Percentiles rank a stretch among this genome's conserved stretches.
Conservation (phyloP, 2,329 filamentous ascomycete genomes). For the Tolypocladium album region DNA sequence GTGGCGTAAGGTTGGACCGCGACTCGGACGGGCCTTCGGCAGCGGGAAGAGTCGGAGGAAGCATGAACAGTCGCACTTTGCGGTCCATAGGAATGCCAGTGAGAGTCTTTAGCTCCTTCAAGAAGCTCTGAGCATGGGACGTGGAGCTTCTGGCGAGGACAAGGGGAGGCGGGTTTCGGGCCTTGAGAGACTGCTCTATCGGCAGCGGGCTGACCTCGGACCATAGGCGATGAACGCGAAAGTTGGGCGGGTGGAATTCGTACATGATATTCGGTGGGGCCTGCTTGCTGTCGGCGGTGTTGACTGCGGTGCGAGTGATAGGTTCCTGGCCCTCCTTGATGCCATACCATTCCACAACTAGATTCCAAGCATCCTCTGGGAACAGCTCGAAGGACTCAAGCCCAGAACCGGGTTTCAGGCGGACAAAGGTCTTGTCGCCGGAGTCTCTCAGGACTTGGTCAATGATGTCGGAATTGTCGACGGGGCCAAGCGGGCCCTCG, state of each 20-base stretch:
- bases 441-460: conserved; percentile 45
- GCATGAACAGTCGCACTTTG: conserved; percentile 69
- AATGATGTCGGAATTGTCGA: conserved; percentile 81
- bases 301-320: conserved; percentile 67
- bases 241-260: conserved; percentile 75
- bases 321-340: conserved; percentile 56
- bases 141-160: conserved; percentile 62
- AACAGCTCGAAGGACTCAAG: conserved; percentile 68
- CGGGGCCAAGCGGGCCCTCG: conserved; percentile 57
- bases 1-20: conserved; percentile 25
- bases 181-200: conserved; percentile 48
- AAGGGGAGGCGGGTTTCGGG: conserved; percentile 49
- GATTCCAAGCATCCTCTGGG: conserved; percentile 69
- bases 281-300: conserved; percentile 43
- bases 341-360: conserved; percentile 76
- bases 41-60: conserved; percentile 34
- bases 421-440: conserved; percentile 50
- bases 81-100: conserved; percentile 56
- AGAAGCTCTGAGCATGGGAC: conserved; percentile 61
- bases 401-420: conserved; percentile 58
- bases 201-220: conserved; percentile 45
- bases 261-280: conserved; percentile 58
- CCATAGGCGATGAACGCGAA: conserved; percentile 74
- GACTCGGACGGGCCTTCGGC: conserved; percentile 21
- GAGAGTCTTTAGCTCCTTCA: conserved; percentile 61